These are phyloP conservation scores for Trichoderma afroharzianum DNA, from an alignment of 2,329 filamentous ascomycete genomes.

Conservation along the genomic window DNA sequence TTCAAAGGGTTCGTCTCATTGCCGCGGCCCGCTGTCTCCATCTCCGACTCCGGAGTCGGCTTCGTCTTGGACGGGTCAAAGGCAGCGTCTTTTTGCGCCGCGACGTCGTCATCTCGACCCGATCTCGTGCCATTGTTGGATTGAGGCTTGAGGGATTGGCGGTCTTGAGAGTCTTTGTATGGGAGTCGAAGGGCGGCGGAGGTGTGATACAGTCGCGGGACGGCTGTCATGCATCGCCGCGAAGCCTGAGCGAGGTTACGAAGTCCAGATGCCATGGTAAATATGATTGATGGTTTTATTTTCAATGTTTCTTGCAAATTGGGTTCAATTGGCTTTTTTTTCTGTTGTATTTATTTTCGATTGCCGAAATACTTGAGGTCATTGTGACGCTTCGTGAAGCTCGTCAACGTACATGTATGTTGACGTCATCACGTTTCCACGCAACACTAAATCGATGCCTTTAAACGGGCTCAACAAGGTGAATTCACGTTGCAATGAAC, in stretches of 20 bases:
- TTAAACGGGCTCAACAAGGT: not conserved
- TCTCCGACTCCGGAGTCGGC: constrained; percentile 63
- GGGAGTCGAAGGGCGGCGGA: constrained; percentile 28
- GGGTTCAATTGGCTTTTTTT: not conserved
- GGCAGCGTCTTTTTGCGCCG: constrained; percentile 56
- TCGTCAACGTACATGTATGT: not conserved
- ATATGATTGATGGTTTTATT: not conserved
- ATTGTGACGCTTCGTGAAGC: constrained; percentile 12
- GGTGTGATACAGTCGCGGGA: constrained; percentile 32
- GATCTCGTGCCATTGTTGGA: constrained; percentile 65
- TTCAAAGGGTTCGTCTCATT: constrained; percentile 35
- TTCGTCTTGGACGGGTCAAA: constrained; percentile 66
- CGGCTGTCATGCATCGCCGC: not conserved
- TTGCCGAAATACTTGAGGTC: constrained; percentile 9
- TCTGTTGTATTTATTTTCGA: not conserved
- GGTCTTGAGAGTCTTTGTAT: constrained; percentile 54
- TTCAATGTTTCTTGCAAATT: not conserved
- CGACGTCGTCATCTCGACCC: constrained; percentile 58
- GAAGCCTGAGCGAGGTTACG: constrained; percentile 20
- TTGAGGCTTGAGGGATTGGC: constrained; percentile 61
- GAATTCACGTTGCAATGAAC: not conserved
- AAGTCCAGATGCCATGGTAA: constrained; percentile 21
- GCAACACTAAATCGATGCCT: not conserved
- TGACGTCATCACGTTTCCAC: constrained; percentile 9
- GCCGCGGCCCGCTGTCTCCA: constrained; percentile 37